Evolutionary conservation across 768 basidiomycete species (phyloP).

Genomic region (Ramaria sp.): DNA sequence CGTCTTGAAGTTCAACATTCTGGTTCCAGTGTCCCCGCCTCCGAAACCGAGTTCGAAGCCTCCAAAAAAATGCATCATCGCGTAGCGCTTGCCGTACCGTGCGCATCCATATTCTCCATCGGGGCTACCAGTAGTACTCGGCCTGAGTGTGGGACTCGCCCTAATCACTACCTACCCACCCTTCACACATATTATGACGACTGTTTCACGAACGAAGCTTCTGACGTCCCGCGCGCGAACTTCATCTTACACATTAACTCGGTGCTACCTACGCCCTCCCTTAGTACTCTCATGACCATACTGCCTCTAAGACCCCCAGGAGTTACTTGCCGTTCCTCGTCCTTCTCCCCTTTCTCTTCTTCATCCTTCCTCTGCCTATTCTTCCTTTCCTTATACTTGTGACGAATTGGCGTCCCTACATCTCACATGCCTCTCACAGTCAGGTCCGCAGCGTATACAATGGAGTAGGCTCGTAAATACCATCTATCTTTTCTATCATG

Average conservation of each 20-base stretch:
- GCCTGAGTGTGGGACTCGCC: not conserved
- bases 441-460: not conserved
- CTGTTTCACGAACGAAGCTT: not conserved
- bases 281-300: not conserved
- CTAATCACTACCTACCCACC: not conserved
- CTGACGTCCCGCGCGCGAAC: not conserved
- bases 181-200: not conserved
- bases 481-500: not conserved
- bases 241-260: not conserved
- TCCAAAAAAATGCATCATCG: conserved; percentile 53
- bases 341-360: not conserved
- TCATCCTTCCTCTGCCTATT: not conserved
- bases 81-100: conserved; percentile 29
- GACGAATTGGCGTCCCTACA: not conserved
- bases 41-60: conserved; percentile 4
- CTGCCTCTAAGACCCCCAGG: not conserved
- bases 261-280: not conserved
- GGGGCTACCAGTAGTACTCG: not conserved
- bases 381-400: not conserved
- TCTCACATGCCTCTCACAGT: not conserved
- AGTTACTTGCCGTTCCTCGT: not conserved
- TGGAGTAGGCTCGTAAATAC: not conserved
- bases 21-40: conserved; percentile 10
- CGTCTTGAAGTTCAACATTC: not conserved
- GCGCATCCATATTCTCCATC: not conserved